phyloP scores from a whole-genome alignment of 257 asterid genomes.

The Fraxinus excelsior region DNA sequence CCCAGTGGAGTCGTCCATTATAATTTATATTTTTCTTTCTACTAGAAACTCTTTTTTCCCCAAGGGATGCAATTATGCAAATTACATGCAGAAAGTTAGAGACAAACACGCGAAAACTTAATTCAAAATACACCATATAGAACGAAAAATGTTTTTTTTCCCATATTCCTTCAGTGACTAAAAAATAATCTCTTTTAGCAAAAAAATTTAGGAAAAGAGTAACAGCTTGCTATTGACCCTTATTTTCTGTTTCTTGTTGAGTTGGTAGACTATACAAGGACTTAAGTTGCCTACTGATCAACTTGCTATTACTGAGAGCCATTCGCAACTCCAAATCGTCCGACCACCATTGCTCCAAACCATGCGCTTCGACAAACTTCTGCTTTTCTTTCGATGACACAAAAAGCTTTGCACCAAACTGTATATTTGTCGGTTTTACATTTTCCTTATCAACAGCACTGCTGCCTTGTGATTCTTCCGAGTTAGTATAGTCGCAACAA shows the following conservation, averaged over 20 bases:
- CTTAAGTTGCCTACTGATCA: slow-evolving; percentile 86
- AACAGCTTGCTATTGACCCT: slow-evolving; percentile 6
- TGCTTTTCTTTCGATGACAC: slow-evolving; percentile 85
- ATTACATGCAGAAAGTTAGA: not conserved
- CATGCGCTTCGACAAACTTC: slow-evolving; percentile 94
- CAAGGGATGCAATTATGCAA: not conserved
- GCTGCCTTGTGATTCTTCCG: slow-evolving; percentile 38
- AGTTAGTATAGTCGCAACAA: slow-evolving; percentile 81
- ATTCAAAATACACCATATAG: not conserved
- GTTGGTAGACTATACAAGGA: slow-evolving; percentile 70
- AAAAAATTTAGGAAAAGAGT: not conserved
- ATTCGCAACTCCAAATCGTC: slow-evolving; percentile 78
- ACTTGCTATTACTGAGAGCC: slow-evolving; percentile 78
- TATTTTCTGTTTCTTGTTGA: slow-evolving; percentile 47
- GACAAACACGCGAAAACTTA: not conserved
- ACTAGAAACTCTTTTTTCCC: not conserved
- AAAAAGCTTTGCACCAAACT: slow-evolving; percentile 71
- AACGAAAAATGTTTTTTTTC: not conserved
- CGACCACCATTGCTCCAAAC: slow-evolving; percentile 99
- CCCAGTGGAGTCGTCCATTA: slow-evolving; percentile 42
- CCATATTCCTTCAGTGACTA: not conserved
- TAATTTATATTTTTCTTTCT: not conserved
- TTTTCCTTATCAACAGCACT: slow-evolving; percentile 67
- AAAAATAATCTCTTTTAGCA: not conserved
- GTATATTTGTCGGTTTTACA: slow-evolving; percentile 35